Conservation (phyloP, 148 eudicot genomes). For the Dianthus caryophyllus region DNA sequence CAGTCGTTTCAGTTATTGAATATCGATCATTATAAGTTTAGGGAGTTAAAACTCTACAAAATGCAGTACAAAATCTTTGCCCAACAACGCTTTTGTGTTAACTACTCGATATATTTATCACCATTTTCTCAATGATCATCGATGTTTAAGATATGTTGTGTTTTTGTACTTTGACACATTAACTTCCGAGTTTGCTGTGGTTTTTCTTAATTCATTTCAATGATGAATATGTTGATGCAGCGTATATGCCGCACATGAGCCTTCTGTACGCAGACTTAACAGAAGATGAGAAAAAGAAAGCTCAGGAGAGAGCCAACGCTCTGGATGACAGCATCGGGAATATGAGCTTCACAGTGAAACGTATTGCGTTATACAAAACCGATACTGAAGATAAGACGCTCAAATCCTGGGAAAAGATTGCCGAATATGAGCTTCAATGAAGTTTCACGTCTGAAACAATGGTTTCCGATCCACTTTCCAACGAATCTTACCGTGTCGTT, state of each 20-base stretch:
- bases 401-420: conserved; percentile 81
- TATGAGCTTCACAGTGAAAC: conserved; percentile 58
- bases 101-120: not conserved
- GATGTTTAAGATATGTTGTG: not conserved
- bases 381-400: conserved; percentile 73
- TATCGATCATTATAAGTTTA: no score
- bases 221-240: conserved; percentile 35
- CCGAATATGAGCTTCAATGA: conserved; percentile 46
- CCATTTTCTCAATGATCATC: not conserved
- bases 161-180: not conserved
- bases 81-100: not conserved
- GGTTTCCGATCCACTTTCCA: not conserved
- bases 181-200: no score
- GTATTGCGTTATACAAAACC: conserved; percentile 72
- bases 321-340: conserved; percentile 59
- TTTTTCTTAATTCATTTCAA: not conserved
- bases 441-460: conserved; percentile 11
- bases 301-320: conserved; percentile 60
- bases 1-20: no score
- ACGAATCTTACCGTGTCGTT: not conserved
- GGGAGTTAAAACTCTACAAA: no score
- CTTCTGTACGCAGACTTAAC: conserved; percentile 72
- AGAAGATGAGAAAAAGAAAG: conserved; percentile 80
- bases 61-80: not conserved
- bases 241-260: conserved; percentile 98